Evolutionary conservation across 352 stramenopile species (phyloP).

Genomic region (Blastocystis sp.): DNA sequence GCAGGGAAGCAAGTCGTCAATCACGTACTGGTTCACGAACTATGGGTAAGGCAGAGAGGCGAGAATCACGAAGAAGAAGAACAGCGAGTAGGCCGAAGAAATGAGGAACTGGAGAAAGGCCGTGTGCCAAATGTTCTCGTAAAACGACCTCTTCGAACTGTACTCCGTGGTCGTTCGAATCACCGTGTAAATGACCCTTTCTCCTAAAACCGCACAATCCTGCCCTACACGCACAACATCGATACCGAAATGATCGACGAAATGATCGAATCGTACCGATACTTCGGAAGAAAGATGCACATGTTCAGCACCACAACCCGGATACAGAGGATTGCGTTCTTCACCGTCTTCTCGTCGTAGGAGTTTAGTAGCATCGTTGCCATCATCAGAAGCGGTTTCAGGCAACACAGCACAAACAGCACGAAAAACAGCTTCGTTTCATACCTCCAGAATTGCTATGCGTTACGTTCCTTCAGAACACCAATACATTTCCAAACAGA

Average conservation of each 20-base stretch:
- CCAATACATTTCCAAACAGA: constrained; percentile 54
- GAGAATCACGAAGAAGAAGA: constrained; percentile 3
- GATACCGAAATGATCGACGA: constrained; percentile 16
- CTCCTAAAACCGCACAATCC: too few relatives aligned
- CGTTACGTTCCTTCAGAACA: background rate
- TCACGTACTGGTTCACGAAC: background rate
- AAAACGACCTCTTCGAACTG: constrained; percentile 2
- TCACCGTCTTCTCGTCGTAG: background rate
- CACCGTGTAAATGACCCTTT: background rate
- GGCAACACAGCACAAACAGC: background rate
- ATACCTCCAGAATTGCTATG: constrained; percentile 28
- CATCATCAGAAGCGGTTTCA: constrained; percentile 24
- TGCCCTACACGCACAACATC: constrained; percentile 33
- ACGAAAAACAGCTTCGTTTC: constrained; percentile 37
- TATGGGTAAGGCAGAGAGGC: background rate
- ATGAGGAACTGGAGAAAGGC: constrained; percentile 15
- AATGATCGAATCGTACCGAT: background rate
- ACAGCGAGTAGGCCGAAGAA: constrained; percentile 2
- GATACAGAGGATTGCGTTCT: background rate
- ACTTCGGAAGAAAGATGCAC: constrained; percentile 25
- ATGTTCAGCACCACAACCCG: background rate
- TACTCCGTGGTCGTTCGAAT: background rate
- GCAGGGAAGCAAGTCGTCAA: constrained; percentile 10
- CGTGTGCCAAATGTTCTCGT: background rate
- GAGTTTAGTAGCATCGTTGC: background rate